These are phyloP conservation scores for Pseudogymnoascus sp. DNA, from an alignment of 2,329 filamentous ascomycete genomes.

Conservation along the genomic window DNA sequence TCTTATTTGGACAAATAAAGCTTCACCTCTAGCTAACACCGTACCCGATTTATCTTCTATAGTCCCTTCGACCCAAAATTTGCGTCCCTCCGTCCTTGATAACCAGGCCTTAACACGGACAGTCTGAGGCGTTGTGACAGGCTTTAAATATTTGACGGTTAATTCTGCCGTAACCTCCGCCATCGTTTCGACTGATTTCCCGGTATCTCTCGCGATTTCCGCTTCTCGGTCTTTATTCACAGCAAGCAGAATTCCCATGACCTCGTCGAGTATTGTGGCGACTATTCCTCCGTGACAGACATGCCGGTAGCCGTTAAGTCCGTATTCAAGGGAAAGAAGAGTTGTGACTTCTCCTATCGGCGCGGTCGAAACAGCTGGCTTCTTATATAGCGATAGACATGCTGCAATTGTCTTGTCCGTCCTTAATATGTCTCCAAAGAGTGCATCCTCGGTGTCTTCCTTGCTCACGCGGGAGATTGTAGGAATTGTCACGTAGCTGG, in stretches of 20 bases:
- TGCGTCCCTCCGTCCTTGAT: slow-evolving; percentile 8
- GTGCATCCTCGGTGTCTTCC: slow-evolving; percentile 14
- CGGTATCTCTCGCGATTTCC: background rate
- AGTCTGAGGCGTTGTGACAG: slow-evolving; percentile 13
- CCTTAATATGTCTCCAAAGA: slow-evolving; percentile 14
- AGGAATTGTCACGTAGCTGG: background rate
- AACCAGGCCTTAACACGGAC: slow-evolving; percentile 12
- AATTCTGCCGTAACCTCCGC: slow-evolving; percentile 13
- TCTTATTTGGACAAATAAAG: background rate
- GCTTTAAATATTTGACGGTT: slow-evolving; percentile 14
- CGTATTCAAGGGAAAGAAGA: slow-evolving; percentile 9
- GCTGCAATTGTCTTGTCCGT: slow-evolving; percentile 9
- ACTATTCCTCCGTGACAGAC: slow-evolving; percentile 13
- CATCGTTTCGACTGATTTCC: background rate
- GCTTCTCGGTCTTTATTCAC: slow-evolving; percentile 10
- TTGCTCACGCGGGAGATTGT: slow-evolving; percentile 13
- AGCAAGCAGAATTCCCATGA: slow-evolving; percentile 12
- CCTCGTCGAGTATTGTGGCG: slow-evolving; percentile 13
- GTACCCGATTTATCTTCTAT: slow-evolving; percentile 9
- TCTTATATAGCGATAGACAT: slow-evolving; percentile 11
- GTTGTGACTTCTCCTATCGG: background rate
- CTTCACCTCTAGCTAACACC: background rate
- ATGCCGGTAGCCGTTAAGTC: slow-evolving; percentile 13
- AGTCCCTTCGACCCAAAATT: slow-evolving; percentile 7
- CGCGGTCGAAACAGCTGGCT: background rate